Conservation (phyloP, 179 eudicot species). For the Beta macrorhiza region DNA sequence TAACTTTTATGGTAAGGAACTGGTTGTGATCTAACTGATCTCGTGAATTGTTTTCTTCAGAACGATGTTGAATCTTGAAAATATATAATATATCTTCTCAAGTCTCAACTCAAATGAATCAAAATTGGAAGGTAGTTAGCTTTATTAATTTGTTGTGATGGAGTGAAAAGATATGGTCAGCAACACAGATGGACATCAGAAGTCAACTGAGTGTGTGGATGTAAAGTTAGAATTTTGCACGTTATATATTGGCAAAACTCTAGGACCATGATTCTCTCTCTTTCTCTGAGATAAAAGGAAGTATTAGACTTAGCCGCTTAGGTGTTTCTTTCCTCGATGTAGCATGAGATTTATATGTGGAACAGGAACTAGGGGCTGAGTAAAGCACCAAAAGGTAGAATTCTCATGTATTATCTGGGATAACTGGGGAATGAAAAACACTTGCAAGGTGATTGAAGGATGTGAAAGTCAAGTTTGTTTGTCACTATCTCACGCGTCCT, state of each 20-base stretch:
- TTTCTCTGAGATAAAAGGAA: not conserved
- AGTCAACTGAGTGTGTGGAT: not conserved
- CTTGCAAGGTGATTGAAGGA: not conserved
- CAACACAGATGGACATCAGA: not conserved
- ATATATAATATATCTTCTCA: too few relatives aligned
- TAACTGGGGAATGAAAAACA: not conserved
- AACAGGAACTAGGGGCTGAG: not conserved
- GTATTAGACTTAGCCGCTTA: not conserved
- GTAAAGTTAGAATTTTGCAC: not conserved
- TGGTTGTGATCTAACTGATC: too few relatives aligned
- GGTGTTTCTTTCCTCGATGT: not conserved
- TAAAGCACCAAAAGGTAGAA: not conserved
- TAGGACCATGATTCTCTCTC: not conserved
- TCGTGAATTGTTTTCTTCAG: too few relatives aligned
- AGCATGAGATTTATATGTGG: not conserved
- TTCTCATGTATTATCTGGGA: not conserved
- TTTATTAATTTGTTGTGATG: too few relatives aligned
- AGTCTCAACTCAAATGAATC: too few relatives aligned
- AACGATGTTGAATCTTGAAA: too few relatives aligned
- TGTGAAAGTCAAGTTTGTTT: not conserved
- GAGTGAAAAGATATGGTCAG: too few relatives aligned
- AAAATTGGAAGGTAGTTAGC: too few relatives aligned
- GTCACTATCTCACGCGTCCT: not conserved
- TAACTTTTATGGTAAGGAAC: too few relatives aligned
- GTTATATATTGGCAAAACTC: not conserved